Evolutionary conservation across 768 basidiomycete species (phyloP), one percentile per base, ranked within the genome.

Genomic region (Cubamyces sp.): DNA sequence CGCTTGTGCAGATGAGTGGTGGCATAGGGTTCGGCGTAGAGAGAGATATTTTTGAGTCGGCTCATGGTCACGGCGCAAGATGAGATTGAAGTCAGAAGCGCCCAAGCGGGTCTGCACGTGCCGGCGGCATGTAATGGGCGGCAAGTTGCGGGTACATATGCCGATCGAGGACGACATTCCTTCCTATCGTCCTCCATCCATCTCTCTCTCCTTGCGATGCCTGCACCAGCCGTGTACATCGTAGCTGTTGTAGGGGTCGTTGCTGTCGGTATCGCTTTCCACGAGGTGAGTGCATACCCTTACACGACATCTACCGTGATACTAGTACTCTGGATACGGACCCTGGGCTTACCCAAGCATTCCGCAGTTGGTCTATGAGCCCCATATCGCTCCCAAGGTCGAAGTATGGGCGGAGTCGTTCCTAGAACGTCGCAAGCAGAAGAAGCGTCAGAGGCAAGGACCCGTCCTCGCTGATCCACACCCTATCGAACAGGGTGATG

Each of bases 361-460:
- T 18, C 52, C 14, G 18, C 60, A 90, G 88, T 84, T 85, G 57
- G 82, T 90, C 28, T 89, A 87, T 60, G 87, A 87, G 64, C 87
- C 87, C 11, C 87, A 88, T 61, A 80, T 90, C 60, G 86, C 86
- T 19, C 87, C 87, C 0, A 78, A 76, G 45, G 47, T 90, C 28
- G 87, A 86, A 75, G 75, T 72, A 53, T 77, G 77, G 74, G 71
- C 72, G 1, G 75, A 78, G 66, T 67, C 68, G 25, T 76, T 72
- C 68, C 66, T 75, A 23, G 71, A 70, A 30, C 61, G 61, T 37
- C 72, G 75, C 52, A 73, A 72, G 23, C 72, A 68, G 34, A 69
- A 64, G 54, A 65, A 72, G 48, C 71, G 63, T 21, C 68, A 67
- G 45, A 66, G 70, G 59, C 73, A 74, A 57, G 45, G 69, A 2